A percentile compares a stretch with the other conserved stretches of the same genome.
Conservation (phyloP, 2,329 filamentous ascomycete species). For the Trichophyton schoenleinii region DNA sequence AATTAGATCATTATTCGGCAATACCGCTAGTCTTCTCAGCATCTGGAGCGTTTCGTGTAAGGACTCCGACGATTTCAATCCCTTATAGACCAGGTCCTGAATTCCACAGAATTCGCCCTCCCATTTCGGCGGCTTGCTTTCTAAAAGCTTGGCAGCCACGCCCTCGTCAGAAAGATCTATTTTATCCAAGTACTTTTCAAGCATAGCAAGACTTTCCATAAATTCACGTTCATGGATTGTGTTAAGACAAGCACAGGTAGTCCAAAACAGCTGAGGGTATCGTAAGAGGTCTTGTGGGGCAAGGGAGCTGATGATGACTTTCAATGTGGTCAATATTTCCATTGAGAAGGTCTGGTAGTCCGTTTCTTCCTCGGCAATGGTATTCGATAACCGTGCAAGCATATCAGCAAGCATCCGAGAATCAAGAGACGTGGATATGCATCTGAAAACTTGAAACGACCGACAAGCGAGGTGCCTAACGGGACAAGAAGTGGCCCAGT, state of each 20-base stretch:
- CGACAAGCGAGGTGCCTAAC: conserved; percentile 90
- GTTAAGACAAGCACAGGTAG: conserved; percentile 86
- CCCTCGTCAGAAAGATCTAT: conserved; percentile 62
- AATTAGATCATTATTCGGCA: conserved; percentile 68
- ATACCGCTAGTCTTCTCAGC: conserved; percentile 62
- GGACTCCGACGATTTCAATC: conserved; percentile 72
- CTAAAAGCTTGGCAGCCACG: conserved; percentile 58
- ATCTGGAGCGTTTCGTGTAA: conserved; percentile 65
- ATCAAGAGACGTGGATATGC: conserved; percentile 79
- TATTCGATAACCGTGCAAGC: conserved; percentile 88
- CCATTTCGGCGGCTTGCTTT: conserved; percentile 75
- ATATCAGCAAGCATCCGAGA: conserved; percentile 94
- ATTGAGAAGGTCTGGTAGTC: conserved; percentile 96
- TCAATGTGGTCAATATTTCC: conserved; percentile 90
- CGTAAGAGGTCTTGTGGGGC: conserved; percentile 65
- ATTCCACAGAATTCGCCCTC: conserved; percentile 79
- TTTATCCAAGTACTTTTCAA: conserved; percentile 73
- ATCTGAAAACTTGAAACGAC: conserved; percentile 94
- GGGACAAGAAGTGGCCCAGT: conserved; percentile 93
- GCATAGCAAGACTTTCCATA: conserved; percentile 78
- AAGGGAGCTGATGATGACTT: conserved; percentile 78
- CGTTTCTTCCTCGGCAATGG: conserved; percentile 83
- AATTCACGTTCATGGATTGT: conserved; percentile 96
- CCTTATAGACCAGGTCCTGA: conserved; percentile 78
- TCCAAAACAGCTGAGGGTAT: conserved; percentile 98